Base-by-base conservation (phyloP, 1,139 yeast species). In the Pichia sp. region DNA sequence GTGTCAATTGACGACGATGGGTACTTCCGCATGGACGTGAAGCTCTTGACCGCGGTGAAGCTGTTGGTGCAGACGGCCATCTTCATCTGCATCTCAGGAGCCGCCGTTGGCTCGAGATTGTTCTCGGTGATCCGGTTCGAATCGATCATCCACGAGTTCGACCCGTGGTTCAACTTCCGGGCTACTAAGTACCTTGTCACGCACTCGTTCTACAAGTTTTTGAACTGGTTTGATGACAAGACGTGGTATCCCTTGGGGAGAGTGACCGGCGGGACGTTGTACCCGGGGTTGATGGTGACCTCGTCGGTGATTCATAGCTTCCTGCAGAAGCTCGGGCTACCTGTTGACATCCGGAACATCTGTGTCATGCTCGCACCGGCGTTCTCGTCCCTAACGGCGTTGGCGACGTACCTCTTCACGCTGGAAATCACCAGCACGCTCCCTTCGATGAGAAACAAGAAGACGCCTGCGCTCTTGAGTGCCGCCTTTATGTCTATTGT, bases 181-280 rank as follows among this genome's bases (percentile, higher is more conserved):
- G 99, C 99, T 48, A 88, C 99, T 30, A 88, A 88, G 70, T 90
- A 90, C 71, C 79, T 93, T 62, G 96, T 90, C 19, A 75, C 81
- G 53, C 84, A 90, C 69, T 86, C 95, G 5, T 92, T 82, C 71
- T 87, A 90, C 73, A 93, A 90, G 61, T 95, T 95, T 67, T 79
- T 93, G 69, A 95, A 95, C 70, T 95, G 99, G 99, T 95, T 95
- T 67, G 99, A 95, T 70, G 97, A 93, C 71, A 82, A 97, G 68
- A 93, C 99, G 31, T 95, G 99, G 99, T 95, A 95, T 70, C 99
- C 99, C 23, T 78, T 95, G 61, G 99, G 99, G 19, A 83, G 99
- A 73, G 99, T 95, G 65, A 93, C 99, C 11, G 99, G 99, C 62
- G 99, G 99, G 60, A 95, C 99, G 3, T 75, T 95, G 62, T 95